phyloP scores from a whole-genome alignment of 2,329 filamentous ascomycete genomes.

The Botrytis tulipae region DNA sequence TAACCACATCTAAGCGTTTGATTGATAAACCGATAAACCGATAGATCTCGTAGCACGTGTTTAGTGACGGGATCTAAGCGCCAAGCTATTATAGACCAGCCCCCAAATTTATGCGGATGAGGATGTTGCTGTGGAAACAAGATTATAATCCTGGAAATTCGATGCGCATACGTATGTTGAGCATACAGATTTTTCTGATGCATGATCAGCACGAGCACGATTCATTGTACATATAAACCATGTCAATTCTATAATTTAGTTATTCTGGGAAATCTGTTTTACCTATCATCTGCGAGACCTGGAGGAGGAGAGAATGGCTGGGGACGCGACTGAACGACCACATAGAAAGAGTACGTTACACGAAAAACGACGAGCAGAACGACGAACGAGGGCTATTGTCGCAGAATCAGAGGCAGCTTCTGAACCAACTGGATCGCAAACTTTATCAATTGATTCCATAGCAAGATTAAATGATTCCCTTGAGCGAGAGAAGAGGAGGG shows the following conservation, averaged over 20 bases:
- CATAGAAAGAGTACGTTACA: constrained; percentile 15
- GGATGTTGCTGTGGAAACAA: constrained; percentile 17
- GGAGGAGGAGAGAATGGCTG: constrained; percentile 21
- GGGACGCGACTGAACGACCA: constrained; percentile 16
- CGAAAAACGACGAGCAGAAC: constrained; percentile 20
- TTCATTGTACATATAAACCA: constrained; percentile 13
- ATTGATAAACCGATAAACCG: background rate
- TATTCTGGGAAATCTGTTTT: background rate
- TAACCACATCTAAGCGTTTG: constrained; percentile 12
- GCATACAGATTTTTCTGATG: constrained; percentile 1
- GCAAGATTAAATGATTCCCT: constrained; percentile 37
- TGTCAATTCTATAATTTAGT: background rate
- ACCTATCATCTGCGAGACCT: background rate
- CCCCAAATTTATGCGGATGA: constrained; percentile 2
- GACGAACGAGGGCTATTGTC: constrained; percentile 26
- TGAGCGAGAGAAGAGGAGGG: constrained; percentile 26
- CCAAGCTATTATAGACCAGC: constrained; percentile 13
- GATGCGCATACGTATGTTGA: background rate
- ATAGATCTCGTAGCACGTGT: background rate
- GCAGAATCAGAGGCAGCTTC: constrained; percentile 27
- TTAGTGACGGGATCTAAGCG: background rate
- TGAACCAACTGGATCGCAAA: constrained; percentile 33
- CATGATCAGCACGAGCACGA: background rate
- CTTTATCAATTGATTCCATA: constrained; percentile 37
- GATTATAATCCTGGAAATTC: constrained; percentile 2